These are phyloP conservation scores for Eucalyptus virginea DNA, from an alignment of 345 rosid genomes.

Conservation along the genomic window DNA sequence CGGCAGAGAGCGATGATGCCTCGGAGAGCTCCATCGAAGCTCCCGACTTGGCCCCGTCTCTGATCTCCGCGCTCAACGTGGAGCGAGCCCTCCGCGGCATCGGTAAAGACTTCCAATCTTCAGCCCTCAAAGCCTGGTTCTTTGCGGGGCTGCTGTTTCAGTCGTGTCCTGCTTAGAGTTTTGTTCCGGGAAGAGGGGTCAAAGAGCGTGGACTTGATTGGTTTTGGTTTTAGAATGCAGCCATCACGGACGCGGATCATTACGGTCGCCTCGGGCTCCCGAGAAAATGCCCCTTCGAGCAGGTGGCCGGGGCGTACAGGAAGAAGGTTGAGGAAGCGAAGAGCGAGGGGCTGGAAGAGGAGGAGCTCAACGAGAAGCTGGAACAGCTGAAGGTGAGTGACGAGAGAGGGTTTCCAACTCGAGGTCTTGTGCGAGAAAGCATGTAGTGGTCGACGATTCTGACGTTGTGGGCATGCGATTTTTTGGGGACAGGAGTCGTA, in stretches of 20 bases:
- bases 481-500: conserved; percentile 41
- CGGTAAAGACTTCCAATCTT: conserved; percentile 15
- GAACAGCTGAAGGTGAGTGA: conserved; percentile 41
- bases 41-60: conserved; percentile 40
- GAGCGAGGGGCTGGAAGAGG: conserved; percentile 47
- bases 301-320: conserved; percentile 22
- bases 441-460: not conserved
- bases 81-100: conserved; percentile 87
- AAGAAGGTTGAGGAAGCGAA: conserved; percentile 35
- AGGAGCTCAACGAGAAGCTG: conserved; percentile 29
- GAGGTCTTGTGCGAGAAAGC: not conserved
- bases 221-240: conserved; percentile 55
- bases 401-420: not conserved
- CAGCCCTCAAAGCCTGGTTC: not conserved
- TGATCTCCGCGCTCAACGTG: conserved; percentile 65
- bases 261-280: conserved; percentile 57
- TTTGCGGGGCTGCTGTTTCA: not conserved
- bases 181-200: not conserved
- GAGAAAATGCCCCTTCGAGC: conserved; percentile 35
- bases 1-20: not conserved
- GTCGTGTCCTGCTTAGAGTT: not conserved
- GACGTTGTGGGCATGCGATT: not conserved
- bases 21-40: conserved; percentile 46
- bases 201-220: not conserved
- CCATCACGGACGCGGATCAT: conserved; percentile 81